phyloP scores from a whole-genome alignment of 2,329 filamentous ascomycete species.

The Fusarium equiseti region DNA sequence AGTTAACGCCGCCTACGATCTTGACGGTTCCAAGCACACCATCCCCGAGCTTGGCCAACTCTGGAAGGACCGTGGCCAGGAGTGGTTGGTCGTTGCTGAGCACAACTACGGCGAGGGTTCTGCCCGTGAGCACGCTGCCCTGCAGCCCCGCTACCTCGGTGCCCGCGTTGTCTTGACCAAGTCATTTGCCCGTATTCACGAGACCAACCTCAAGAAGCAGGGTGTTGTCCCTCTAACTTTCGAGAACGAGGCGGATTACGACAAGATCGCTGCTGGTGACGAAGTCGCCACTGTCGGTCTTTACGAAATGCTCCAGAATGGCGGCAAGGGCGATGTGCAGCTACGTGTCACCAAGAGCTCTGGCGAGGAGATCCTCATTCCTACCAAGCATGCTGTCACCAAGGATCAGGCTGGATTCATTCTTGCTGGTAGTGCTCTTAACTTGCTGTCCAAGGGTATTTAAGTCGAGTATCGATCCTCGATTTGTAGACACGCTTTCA shows the following conservation, averaged over 20 bases:
- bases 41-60: conserved; percentile 89
- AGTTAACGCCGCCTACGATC: conserved; percentile 92
- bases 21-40: conserved; percentile 77
- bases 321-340: conserved; percentile 81
- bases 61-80: conserved; percentile 80
- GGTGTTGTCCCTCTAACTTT: conserved; percentile 96
- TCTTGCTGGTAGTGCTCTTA: conserved; percentile 92
- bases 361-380: conserved; percentile 76
- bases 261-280: conserved; percentile 84
- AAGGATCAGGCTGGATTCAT: conserved; percentile 94
- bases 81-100: conserved; percentile 96
- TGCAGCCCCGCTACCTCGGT: conserved; percentile 92
- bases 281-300: conserved; percentile 85
- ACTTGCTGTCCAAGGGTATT: conserved; percentile 78
- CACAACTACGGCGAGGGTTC: conserved; percentile 97
- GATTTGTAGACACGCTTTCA: not conserved
- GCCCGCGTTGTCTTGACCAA: conserved; percentile 87
- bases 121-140: conserved; percentile 87
- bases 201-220: conserved; percentile 97
- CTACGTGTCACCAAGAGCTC: conserved; percentile 72
- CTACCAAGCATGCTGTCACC: conserved; percentile 88
- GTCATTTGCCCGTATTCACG: conserved; percentile 91
- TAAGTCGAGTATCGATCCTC: conserved; percentile 28
- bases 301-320: conserved; percentile 81
- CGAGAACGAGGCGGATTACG: conserved; percentile 88